Conservation (phyloP, 768 basidiomycete species). For the Tremella yokohamensis region DNA sequence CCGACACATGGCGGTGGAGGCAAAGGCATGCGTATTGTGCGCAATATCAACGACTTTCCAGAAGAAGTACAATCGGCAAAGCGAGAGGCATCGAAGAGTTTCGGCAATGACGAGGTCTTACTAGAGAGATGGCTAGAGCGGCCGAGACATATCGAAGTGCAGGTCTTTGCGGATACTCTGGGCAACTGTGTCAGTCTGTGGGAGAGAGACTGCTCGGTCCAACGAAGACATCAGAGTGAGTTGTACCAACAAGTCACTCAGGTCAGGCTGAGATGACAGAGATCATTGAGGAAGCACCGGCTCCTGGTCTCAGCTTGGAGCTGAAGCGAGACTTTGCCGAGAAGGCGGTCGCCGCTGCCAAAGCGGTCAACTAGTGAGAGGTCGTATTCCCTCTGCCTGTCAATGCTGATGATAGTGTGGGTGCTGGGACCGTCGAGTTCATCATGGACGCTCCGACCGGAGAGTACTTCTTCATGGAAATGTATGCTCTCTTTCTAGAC, state of each 20-base stretch:
- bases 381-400: not conserved
- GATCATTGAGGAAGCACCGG: constrained; percentile 67
- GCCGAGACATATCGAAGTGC: constrained; percentile 89
- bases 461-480: constrained; percentile 93
- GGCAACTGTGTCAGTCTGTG: constrained; percentile 89
- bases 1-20: constrained; percentile 95
- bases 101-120: constrained; percentile 79
- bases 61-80: constrained; percentile 82
- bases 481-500: constrained; percentile 55
- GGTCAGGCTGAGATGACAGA: constrained; percentile 28
- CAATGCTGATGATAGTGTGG: constrained; percentile 19
- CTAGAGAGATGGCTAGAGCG: constrained; percentile 84
- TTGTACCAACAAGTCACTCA: not conserved
- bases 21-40: constrained; percentile 87
- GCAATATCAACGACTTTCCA: constrained; percentile 64
- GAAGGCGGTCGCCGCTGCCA: constrained; percentile 88
- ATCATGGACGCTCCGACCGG: constrained; percentile 88
- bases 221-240: constrained; percentile 81
- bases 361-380: constrained; percentile 70
- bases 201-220: constrained; percentile 91
- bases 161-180: constrained; percentile 79
- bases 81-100: constrained; percentile 80
- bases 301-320: constrained; percentile 76
- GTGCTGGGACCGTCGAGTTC: constrained; percentile 60
- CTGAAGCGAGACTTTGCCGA: constrained; percentile 73